These are phyloP conservation scores for Isabelozyma heimii DNA, from an alignment of 805 yeast species.

Conservation along the genomic window DNA sequence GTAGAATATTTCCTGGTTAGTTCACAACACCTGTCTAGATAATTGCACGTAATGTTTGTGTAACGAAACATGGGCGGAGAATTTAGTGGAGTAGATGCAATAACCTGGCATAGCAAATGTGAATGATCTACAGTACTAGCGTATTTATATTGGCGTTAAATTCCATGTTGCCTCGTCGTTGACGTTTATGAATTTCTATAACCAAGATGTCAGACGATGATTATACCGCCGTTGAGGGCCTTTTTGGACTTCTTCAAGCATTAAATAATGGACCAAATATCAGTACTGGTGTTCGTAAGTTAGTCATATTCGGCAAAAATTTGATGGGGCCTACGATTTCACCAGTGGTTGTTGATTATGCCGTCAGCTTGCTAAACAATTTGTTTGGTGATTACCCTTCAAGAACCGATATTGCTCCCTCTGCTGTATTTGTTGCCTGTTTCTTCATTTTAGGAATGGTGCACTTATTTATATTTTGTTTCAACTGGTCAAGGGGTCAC, in stretches of 20 bases:
- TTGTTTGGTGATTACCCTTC: conserved; percentile 18
- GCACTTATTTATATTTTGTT: conserved; percentile 11
- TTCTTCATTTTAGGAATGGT: conserved; percentile 11
- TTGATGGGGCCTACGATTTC: conserved; percentile 36
- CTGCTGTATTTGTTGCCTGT: conserved; percentile 11
- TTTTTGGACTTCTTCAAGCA: conserved; percentile 9
- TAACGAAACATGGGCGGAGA: background rate
- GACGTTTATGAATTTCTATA: background rate
- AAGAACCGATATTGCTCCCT: conserved; percentile 13
- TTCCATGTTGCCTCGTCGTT: background rate
- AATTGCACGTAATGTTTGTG: background rate
- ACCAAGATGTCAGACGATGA: background rate
- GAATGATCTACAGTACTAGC: background rate
- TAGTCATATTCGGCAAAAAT: conserved; percentile 17
- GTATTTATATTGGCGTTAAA: background rate
- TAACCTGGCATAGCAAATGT: background rate
- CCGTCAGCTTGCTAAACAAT: conserved; percentile 11
- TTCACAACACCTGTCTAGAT: background rate
- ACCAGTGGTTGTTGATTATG: conserved; percentile 7
- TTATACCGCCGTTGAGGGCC: conserved; percentile 9
- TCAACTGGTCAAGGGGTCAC: conserved; percentile 18
- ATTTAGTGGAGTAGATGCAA: background rate
- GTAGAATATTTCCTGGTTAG: background rate
- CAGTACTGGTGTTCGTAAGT: conserved; percentile 45
- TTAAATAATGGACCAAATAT: conserved; percentile 43